phyloP scores from a whole-genome alignment of 352 stramenopile species.

The Thraustochytrium sp. region DNA sequence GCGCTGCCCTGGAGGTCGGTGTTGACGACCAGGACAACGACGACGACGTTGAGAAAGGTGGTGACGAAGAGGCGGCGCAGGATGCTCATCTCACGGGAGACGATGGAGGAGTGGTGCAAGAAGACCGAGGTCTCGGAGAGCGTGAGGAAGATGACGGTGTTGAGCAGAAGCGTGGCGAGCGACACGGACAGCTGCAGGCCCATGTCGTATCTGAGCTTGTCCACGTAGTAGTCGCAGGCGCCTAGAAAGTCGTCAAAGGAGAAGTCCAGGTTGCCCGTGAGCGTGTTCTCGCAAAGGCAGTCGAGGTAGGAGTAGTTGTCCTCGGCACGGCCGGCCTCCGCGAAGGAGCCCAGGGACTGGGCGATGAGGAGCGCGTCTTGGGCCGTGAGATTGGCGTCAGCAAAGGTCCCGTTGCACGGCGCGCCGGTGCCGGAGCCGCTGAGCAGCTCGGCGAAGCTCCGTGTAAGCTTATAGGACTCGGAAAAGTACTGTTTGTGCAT shows the following conservation, averaged over 20 bases:
- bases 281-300: constrained; percentile 35
- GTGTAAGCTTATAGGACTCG: constrained; percentile 24
- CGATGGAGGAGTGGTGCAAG: constrained; percentile 5
- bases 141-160: constrained; percentile 24
- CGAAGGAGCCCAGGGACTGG: neutral
- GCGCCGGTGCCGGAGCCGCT: neutral
- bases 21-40: constrained; percentile 40
- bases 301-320: constrained; percentile 21
- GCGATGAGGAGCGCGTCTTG: neutral
- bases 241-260: neutral
- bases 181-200: neutral
- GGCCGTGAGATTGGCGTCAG: neutral
- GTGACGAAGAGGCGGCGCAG: constrained; percentile 23
- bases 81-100: constrained; percentile 25
- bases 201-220: neutral
- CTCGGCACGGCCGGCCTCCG: neutral
- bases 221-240: neutral
- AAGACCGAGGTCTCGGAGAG: neutral
- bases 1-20: constrained; percentile 8
- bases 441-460: neutral
- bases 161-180: constrained; percentile 11
- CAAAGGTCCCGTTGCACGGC: neutral
- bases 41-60: constrained; percentile 40
- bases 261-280: neutral
- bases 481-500: constrained; percentile 8